A percentile compares a stretch with the other conserved stretches of the same genome.
Conservation (phyloP, 768 basidiomycete genomes). For the Rhizopogon salebrosus region DNA sequence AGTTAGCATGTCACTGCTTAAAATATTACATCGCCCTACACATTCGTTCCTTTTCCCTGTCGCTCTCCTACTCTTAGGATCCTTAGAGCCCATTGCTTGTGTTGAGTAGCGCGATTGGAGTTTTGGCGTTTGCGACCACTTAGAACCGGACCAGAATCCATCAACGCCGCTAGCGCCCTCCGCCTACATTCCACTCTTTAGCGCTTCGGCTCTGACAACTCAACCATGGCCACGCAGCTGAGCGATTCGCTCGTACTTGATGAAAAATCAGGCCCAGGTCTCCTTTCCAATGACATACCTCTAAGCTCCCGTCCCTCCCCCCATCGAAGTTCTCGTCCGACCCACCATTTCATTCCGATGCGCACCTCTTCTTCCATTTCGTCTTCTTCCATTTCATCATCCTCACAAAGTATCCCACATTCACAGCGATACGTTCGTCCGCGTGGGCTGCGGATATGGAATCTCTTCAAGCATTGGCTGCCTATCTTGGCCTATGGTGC, state of each 20-base stretch:
- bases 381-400: not conserved
- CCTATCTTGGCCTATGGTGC: slow-evolving; percentile 74
- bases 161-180: not conserved
- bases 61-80: not conserved
- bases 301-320: slow-evolving; percentile 10
- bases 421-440: slow-evolving; percentile 37
- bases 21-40: not conserved
- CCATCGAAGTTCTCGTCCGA: slow-evolving; percentile 11
- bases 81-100: not conserved
- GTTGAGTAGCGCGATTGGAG: slow-evolving; percentile 10
- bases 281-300: slow-evolving; percentile 15
- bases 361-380: slow-evolving; percentile 8
- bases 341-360: slow-evolving; percentile 16
- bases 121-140: not conserved
- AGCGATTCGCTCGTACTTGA: slow-evolving; percentile 12
- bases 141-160: slow-evolving; percentile 9
- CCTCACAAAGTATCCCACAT: slow-evolving; percentile 9
- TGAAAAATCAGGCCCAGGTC: slow-evolving; percentile 15
- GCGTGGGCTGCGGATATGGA: slow-evolving; percentile 48
- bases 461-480: slow-evolving; percentile 66
- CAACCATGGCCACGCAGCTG: not conserved
- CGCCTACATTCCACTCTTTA: slow-evolving; percentile 12
- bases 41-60: not conserved
- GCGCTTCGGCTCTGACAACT: slow-evolving; percentile 8
- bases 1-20: not conserved